Evolutionary conservation across 2,329 filamentous ascomycete genomes (phyloP).

Genomic region (Tolypocladium ophioglossoides): DNA sequence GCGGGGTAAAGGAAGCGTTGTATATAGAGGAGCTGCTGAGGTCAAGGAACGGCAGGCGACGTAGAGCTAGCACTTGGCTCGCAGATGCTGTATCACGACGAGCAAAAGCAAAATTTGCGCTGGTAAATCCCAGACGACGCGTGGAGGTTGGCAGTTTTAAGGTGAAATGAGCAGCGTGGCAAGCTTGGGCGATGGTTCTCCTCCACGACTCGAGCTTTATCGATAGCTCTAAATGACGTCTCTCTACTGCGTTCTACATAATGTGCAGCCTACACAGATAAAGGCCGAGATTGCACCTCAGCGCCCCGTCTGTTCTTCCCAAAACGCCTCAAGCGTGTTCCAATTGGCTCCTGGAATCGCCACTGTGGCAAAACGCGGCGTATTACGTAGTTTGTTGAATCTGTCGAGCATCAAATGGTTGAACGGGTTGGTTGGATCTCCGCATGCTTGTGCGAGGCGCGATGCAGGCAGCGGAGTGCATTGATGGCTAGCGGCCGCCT

Average conservation of each 20-base stretch:
- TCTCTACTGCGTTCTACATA: background rate
- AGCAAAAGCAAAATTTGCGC: background rate
- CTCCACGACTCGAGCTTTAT: background rate
- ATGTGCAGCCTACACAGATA: background rate
- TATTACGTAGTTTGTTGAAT: background rate
- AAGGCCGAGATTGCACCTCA: background rate
- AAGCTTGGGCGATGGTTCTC: background rate
- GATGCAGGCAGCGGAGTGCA: background rate
- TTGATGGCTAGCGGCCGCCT: no score
- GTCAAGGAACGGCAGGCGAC: background rate
- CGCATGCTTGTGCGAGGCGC: background rate
- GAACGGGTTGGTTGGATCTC: background rate
- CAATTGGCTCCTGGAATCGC: background rate
- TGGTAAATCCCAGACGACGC: background rate
- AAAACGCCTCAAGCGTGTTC: background rate
- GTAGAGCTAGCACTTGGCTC: background rate
- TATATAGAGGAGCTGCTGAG: background rate
- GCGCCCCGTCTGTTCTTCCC: background rate
- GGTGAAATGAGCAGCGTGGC: background rate
- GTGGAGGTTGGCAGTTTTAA: background rate
- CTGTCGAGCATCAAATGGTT: background rate
- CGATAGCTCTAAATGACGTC: conserved; percentile 1
- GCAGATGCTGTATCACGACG: background rate
- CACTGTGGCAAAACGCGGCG: background rate
- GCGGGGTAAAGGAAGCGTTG: background rate